A percentile compares a stretch with the other conserved stretches of the same genome.
Evolutionary conservation across 352 stramenopile species (phyloP).

Genomic region (Phytopythium boreale): DNA sequence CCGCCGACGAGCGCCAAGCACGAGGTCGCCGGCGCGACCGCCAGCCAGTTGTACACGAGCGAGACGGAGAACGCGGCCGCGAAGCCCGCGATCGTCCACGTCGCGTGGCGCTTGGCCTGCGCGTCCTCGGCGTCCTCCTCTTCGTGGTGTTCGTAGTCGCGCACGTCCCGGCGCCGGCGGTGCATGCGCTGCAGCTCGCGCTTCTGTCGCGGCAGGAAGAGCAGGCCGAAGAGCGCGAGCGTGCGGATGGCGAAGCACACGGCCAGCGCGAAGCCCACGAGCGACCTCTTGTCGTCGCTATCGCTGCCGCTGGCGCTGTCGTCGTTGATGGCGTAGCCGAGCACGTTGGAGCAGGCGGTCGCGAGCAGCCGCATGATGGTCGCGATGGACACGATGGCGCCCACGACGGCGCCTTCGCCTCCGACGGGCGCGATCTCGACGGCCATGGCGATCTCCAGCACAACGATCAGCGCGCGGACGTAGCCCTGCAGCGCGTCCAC

Average conservation of each 20-base stretch:
- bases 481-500: slow-evolving; percentile 36
- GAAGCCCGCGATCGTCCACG: slow-evolving; percentile 34
- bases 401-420: slow-evolving; percentile 51
- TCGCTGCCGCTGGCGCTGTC: slow-evolving; percentile 15
- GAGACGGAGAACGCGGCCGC: slow-evolving; percentile 32
- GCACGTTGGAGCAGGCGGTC: slow-evolving; percentile 36
- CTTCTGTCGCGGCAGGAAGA: slow-evolving; percentile 47
- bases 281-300: slow-evolving; percentile 3
- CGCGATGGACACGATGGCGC: slow-evolving; percentile 49
- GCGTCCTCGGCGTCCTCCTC: neutral
- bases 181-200: slow-evolving; percentile 37
- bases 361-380: slow-evolving; percentile 47
- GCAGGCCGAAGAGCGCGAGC: slow-evolving; percentile 33
- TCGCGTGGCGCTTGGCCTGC: slow-evolving; percentile 14
- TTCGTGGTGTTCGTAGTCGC: neutral
- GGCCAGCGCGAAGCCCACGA: slow-evolving; percentile 33
- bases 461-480: slow-evolving; percentile 32
- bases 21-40: slow-evolving; percentile 25
- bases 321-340: slow-evolving; percentile 41
- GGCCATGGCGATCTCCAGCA: slow-evolving; percentile 32
- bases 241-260: slow-evolving; percentile 40
- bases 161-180: neutral
- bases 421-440: slow-evolving; percentile 52
- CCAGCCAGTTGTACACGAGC: slow-evolving; percentile 34
- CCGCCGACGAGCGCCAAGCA: slow-evolving; percentile 35